These are phyloP conservation scores for Amphichorda felina DNA, from an alignment of 2,329 filamentous ascomycete genomes.

Conservation along the genomic window DNA sequence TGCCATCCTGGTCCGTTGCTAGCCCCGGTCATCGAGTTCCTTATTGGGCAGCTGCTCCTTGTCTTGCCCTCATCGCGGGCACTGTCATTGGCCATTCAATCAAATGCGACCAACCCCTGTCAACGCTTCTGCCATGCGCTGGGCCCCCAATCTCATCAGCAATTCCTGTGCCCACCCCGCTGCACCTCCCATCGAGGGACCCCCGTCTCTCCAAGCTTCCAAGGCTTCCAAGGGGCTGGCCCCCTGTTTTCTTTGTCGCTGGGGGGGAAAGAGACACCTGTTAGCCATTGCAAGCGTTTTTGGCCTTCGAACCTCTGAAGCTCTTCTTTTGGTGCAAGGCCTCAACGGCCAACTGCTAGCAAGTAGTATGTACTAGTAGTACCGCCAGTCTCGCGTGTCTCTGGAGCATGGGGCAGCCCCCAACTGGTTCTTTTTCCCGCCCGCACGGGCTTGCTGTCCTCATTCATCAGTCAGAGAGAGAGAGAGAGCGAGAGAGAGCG, in stretches of 20 bases:
- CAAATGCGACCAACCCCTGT: slow-evolving; percentile 34
- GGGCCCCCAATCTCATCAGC: slow-evolving; percentile 20
- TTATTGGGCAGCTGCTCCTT: slow-evolving; percentile 36
- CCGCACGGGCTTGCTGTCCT: no score
- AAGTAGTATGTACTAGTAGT: no score
- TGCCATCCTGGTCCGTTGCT: slow-evolving; percentile 26
- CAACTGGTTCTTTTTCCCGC: no score
- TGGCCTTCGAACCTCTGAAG: no score
- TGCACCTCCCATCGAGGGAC: background rate
- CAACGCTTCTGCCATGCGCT: slow-evolving; percentile 39
- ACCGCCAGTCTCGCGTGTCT: no score
- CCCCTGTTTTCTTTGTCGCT: background rate
- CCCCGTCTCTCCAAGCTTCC: background rate
- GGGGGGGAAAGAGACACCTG: no score
- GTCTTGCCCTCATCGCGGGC: slow-evolving; percentile 22
- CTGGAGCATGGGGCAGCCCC: no score
- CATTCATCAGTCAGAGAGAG: no score
- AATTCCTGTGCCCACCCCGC: slow-evolving; percentile 1
- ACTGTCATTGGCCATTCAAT: slow-evolving; percentile 40
- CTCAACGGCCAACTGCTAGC: no score
- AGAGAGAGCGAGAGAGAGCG: no score
- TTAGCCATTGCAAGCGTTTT: no score
- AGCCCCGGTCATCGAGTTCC: slow-evolving; percentile 33
- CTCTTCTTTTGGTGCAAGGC: no score
- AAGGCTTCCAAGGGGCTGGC: background rate